These are phyloP conservation scores for Oryza punctata DNA, from an alignment of 176 grass and related monocot genomes.

Conservation along the genomic window DNA sequence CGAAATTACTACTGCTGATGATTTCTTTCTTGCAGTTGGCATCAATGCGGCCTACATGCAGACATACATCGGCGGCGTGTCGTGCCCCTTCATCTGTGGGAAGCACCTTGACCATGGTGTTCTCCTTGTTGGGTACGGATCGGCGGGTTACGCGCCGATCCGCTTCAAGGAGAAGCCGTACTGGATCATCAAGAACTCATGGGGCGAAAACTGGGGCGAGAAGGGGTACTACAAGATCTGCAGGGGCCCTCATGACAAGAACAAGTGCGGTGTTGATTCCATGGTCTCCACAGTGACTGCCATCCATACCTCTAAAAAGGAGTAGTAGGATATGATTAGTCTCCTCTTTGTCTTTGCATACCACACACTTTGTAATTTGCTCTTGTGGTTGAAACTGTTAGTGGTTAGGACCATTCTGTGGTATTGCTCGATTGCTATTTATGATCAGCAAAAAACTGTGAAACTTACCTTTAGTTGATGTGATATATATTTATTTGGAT, in stretches of 20 bases:
- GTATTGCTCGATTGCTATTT: neutral
- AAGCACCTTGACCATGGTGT: constrained; percentile 84
- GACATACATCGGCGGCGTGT: constrained; percentile 86
- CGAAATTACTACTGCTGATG: neutral
- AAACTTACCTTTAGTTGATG: constrained; percentile 10
- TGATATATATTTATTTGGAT: constrained; percentile 10
- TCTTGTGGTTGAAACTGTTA: constrained; percentile 3
- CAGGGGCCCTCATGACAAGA: constrained; percentile 49
- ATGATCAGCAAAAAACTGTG: constrained; percentile 15
- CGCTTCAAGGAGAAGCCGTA: constrained; percentile 89
- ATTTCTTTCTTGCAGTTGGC: constrained; percentile 59
- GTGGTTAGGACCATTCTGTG: neutral
- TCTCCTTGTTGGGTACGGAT: constrained; percentile 77
- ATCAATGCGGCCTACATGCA: constrained; percentile 90
- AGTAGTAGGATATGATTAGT: constrained; percentile 29
- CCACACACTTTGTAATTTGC: constrained; percentile 14
- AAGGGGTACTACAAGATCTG: constrained; percentile 85
- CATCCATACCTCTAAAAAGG: constrained; percentile 43
- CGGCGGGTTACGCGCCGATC: constrained; percentile 67
- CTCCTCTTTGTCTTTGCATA: neutral
- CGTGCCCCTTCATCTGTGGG: constrained; percentile 85
- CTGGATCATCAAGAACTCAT: constrained; percentile 97
- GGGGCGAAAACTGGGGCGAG: constrained; percentile 87
- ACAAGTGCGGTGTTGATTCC: constrained; percentile 72
- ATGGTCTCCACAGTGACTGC: constrained; percentile 82